Conservation (phyloP, 2,329 filamentous ascomycete species). For the Diaporthe eres region DNA sequence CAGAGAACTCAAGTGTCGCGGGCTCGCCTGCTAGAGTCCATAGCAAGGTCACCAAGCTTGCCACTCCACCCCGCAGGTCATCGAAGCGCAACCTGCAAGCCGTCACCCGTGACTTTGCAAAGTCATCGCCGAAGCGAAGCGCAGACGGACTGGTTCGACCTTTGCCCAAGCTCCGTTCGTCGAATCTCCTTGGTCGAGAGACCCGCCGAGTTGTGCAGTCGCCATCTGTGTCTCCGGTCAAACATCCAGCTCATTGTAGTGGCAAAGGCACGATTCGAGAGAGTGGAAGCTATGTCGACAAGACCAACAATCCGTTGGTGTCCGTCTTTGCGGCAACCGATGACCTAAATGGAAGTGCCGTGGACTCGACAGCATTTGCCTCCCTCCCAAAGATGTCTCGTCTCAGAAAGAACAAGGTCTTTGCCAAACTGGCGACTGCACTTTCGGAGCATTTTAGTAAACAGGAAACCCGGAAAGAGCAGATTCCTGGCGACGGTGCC, state of each 20-base stretch:
- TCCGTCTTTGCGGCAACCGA: not conserved
- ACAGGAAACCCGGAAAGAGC: constrained; percentile 13
- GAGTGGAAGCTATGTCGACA: not conserved
- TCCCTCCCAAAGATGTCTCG: constrained; percentile 33
- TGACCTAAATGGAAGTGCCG: constrained; percentile 17
- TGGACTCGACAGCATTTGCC: not conserved
- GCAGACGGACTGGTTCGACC: constrained; percentile 33
- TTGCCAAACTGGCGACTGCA: constrained; percentile 40
- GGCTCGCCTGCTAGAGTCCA: constrained; percentile 2
- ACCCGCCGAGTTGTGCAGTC: constrained; percentile 1
- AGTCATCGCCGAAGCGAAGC: constrained; percentile 15
- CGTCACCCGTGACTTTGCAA: not conserved
- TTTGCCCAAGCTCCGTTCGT: constrained; percentile 30
- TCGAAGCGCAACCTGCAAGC: constrained; percentile 15
- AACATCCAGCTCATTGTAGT: not conserved
- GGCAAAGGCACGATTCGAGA: constrained; percentile 2
- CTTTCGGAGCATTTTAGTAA: constrained; percentile 38
- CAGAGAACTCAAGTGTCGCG: not conserved
- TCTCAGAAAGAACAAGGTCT: constrained; percentile 38
- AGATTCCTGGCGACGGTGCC: not conserved
- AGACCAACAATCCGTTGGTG: constrained; percentile 33
- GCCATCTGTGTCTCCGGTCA: constrained; percentile 1
- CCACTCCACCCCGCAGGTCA: constrained; percentile 26
- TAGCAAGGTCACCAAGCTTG: constrained; percentile 15
- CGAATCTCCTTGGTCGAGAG: constrained; percentile 2